Conservation (phyloP, 2,329 filamentous ascomycete genomes). For the Paradendryphiella salina region DNA sequence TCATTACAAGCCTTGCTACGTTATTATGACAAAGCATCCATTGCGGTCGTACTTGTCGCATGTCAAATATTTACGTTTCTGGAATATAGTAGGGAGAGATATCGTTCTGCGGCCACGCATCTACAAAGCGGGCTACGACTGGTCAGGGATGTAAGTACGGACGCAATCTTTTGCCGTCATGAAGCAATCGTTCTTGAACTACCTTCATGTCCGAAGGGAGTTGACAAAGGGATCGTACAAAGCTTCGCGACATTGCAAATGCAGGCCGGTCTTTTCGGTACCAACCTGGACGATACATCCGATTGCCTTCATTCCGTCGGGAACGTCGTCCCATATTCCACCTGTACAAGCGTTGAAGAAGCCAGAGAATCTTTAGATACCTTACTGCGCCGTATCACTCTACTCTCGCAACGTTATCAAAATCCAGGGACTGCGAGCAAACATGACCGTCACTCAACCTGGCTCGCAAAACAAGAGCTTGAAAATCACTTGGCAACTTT, state of each 20-base stretch:
- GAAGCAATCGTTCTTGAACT: too few species aligned
- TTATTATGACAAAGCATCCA: constrained; percentile 26
- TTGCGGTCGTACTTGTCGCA: constrained; percentile 47
- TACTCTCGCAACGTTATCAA: neutral
- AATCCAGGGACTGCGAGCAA: too few species aligned
- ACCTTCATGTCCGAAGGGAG: constrained; percentile 28
- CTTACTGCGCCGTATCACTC: constrained; percentile 6
- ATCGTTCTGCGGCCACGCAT: constrained; percentile 45
- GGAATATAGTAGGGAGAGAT: constrained; percentile 50
- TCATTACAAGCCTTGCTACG: constrained; percentile 34
- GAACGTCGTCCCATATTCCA: neutral
- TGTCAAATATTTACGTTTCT: constrained; percentile 50
- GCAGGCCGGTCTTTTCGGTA: constrained; percentile 23
- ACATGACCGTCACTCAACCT: too few species aligned
- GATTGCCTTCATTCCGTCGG: constrained; percentile 1
- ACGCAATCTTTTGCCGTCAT: too few species aligned
- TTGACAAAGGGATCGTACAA: constrained; percentile 53
- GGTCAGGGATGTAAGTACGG: constrained; percentile 29
- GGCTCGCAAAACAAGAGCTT: neutral
- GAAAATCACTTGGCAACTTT: neutral
- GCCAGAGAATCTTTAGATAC: constrained; percentile 14
- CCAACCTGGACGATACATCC: neutral
- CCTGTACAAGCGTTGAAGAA: constrained; percentile 7
- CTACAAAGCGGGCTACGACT: constrained; percentile 50
- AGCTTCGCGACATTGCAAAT: constrained; percentile 43